Evolutionary conservation across 768 basidiomycete species (phyloP), one percentile per base, ranked within the genome.

Genomic region (Serendipita indica): DNA sequence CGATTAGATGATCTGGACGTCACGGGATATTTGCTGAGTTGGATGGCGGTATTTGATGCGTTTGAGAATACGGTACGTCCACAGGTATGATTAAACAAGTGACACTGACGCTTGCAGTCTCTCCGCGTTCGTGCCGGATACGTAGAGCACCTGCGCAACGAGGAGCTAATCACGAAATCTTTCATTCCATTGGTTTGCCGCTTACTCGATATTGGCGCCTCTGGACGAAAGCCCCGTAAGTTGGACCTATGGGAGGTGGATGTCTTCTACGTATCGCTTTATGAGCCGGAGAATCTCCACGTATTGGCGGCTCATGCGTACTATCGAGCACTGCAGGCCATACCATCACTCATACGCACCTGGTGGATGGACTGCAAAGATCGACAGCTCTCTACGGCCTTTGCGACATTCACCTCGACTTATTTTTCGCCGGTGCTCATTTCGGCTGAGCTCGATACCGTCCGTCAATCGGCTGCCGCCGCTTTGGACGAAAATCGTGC

Each of bases 401-500:
- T 98, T 60, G 77, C 83, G 3, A 73, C 77, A 32, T 92, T 88
- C 69, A 94, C 91, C 0, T 81, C 89, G 0, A 75, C 79, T 16
- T 76, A 88, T 71, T 89, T 96, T 73, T 94, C 93, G 1, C 90
- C 93, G 0, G 80, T 88, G 37, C 81, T 99, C 66, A 86, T 94
- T 66, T 76, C 73, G 13, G 75, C 86, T 3, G 93, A 97, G 66
- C 75, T 98, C n/a, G 76, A 80, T 3, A 81, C 80, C 39, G 77
- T 93, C 57, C 80, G 78, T 62, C 62, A 60, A n/a, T 39, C 58
- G 61, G 14, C 60, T 57, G 34, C 27, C 59, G 3, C n/a, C 41
- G 27, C 3, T n/a, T n/a, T 25, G 27, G 27, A 7, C 41, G 18
- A 25, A 27, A 20, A 46, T 46, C 13, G 13, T 27, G 20, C 25